These are phyloP conservation scores for Neonectria ditissima DNA, from an alignment of 2,329 filamentous ascomycete genomes.

Conservation along the genomic window DNA sequence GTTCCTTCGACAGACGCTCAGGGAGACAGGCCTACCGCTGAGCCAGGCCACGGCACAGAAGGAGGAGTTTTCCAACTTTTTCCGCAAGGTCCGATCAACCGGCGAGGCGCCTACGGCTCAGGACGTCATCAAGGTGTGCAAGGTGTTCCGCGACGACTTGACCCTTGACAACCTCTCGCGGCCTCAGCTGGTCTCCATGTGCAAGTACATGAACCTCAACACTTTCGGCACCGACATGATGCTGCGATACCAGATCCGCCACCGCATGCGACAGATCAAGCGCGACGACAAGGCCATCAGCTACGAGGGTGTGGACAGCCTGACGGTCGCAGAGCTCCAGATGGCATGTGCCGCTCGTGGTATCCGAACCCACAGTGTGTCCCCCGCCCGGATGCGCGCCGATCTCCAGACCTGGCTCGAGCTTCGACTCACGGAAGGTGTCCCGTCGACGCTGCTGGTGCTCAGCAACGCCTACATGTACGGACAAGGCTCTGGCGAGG, in stretches of 20 bases:
- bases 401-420: conserved; percentile 96
- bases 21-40: conserved; percentile 92
- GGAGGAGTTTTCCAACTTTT: conserved; percentile 96
- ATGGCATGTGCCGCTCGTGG: conserved; percentile 91
- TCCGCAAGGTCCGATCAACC: conserved; percentile 93
- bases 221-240: conserved; percentile 98
- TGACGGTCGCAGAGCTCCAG: conserved; percentile 94
- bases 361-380: conserved; percentile 91
- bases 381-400: conserved; percentile 85
- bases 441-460: conserved; percentile 95
- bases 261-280: conserved; percentile 99
- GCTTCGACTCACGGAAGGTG: conserved; percentile 89
- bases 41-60: conserved; percentile 86
- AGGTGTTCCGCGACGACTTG: conserved; percentile 97
- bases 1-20: conserved; percentile 89
- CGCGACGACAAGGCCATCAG: conserved; percentile 94
- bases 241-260: conserved; percentile 95
- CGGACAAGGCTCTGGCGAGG: conserved; percentile 87
- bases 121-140: conserved; percentile 98
- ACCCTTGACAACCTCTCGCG: conserved; percentile 97
- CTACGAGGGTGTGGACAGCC: conserved; percentile 91
- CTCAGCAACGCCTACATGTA: conserved; percentile 99
- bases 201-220: conserved; percentile 97
- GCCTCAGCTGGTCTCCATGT: conserved; percentile 96
- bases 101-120: conserved; percentile 88